Percentiles rank a stretch among this genome's conserved stretches.
Conservation (phyloP, 164 flowering plant species). For the Magnolia kwangsiensis region DNA sequence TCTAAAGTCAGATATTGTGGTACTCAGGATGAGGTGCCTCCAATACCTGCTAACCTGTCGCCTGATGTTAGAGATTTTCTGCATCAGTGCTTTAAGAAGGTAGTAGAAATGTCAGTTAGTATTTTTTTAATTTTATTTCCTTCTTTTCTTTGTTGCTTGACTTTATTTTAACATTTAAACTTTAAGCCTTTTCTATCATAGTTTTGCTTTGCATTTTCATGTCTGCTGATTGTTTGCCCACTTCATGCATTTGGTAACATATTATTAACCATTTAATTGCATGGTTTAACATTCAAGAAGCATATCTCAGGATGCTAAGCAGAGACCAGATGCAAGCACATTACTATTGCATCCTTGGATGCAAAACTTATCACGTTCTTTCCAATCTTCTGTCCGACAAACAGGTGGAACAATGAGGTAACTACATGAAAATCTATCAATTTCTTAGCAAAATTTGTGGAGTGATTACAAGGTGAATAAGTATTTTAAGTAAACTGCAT, state of each 20-base stretch:
- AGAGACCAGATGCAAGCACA: conserved; percentile 97
- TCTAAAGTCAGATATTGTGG: conserved; percentile 1
- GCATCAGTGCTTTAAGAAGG: conserved; percentile 97
- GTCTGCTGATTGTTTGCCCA: too few species aligned
- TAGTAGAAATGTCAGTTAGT: conserved; percentile 11
- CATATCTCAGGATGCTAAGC: conserved; percentile 82
- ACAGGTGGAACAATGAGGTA: conserved; percentile 69
- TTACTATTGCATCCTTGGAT: conserved; percentile 97
- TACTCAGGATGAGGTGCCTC: conserved; percentile 91
- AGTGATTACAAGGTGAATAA: neutral
- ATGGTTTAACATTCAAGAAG: conserved; percentile 13
- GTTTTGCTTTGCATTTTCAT: neutral
- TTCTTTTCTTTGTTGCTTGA: neutral
- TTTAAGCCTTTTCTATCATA: neutral
- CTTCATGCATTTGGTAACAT: neutral
- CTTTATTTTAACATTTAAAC: neutral
- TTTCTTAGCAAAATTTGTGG: neutral
- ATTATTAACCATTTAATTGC: neutral
- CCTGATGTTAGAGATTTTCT: conserved; percentile 89
- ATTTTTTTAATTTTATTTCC: neutral
- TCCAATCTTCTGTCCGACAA: conserved; percentile 78
- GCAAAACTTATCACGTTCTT: conserved; percentile 76
- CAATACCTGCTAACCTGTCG: conserved; percentile 89
- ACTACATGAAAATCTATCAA: neutral
- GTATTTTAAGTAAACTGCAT: neutral